Evolutionary conservation across 495 filamentous ascomycete genomes (phyloP).

Genomic region (Apiosordaria backusii): DNA sequence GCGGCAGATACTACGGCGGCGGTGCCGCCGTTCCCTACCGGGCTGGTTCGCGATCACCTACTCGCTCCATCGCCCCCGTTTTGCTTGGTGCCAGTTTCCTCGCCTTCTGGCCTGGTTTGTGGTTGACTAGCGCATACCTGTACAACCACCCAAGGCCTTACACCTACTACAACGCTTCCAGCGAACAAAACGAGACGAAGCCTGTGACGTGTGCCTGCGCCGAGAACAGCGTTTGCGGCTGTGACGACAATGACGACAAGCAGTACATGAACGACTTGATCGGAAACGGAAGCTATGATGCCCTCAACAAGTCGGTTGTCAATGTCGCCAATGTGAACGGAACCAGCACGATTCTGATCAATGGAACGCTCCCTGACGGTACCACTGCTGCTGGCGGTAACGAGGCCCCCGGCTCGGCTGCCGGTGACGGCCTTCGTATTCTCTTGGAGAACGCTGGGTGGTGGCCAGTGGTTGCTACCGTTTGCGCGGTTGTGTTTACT

Average conservation of each 20-base stretch:
- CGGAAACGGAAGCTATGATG: constrained; percentile 59
- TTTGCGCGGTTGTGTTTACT: constrained; percentile 50
- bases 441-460: constrained; percentile 54
- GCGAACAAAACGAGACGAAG: constrained; percentile 60
- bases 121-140: constrained; percentile 61
- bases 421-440: constrained; percentile 32
- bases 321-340: constrained; percentile 67
- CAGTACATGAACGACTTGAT: constrained; percentile 55
- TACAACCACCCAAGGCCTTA: constrained; percentile 67
- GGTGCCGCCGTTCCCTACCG: constrained; percentile 67
- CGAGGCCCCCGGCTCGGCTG: constrained; percentile 40
- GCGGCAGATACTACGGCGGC: constrained; percentile 73
- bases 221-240: constrained; percentile 68
- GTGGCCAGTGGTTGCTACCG: constrained; percentile 56
- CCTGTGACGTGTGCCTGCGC: constrained; percentile 75
- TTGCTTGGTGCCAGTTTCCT: constrained; percentile 55
- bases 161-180: constrained; percentile 56
- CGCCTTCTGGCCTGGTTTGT: constrained; percentile 54
- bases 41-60: constrained; percentile 55
- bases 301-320: constrained; percentile 61
- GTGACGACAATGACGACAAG: constrained; percentile 67
- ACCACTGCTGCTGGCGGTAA: constrained; percentile 64
- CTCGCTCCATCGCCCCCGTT: constrained; percentile 54
- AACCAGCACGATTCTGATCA: constrained; percentile 71
- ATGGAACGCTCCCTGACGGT: constrained; percentile 82